Evolutionary conservation across 192 early-diverging fungal species (phyloP), one percentile per base, ranked within the genome.

Genomic region (Haplosporangium gracile): DNA sequence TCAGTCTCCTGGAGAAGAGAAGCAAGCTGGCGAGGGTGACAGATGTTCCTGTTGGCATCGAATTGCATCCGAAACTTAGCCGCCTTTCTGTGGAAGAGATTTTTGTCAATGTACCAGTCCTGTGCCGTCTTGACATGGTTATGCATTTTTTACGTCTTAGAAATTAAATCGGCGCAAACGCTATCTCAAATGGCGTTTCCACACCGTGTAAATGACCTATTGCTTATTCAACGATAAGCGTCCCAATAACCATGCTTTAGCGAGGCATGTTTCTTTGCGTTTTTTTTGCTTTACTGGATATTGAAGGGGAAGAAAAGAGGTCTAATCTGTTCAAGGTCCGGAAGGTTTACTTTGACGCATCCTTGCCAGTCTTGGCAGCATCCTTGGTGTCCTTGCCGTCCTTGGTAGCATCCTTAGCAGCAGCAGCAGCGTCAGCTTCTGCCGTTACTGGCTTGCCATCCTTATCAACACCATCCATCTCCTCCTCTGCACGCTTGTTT

Each of bases 71-170:
- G 90, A 88, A 97, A 95, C 68, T 95, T 90, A 74, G 97, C 71
- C 43, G 94, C 92, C 88, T 95, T 95, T 75, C 95, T 92, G 51
- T 96, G 93, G 91, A 88, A 96, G 65, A 94, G 88, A 32, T 81
- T 80, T 70, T 94, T 93, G 79, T 95, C 92, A 83, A 95, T 94
- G 88, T 95, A 95, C 96, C 97, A 98, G 90, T 97, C 96, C 51
- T 91, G 85, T 22, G 94, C 91, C 40, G 94, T 90, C 82, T 93
- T 91, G 40, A 98, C n/a, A n/a, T n/a, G n/a, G n/a, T n/a, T n/a
- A n/a, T n/a, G n/a, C 40, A 40, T 43, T 43, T 43, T 43, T 43
- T 45, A 45, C 43, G 43, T 13, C 43, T 11, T 45, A 45, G 43
- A 15, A 45, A 45, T 45, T 45, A 2, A 45, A 22, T 51, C 49